These are phyloP conservation scores for Furcasterigmium furcatum DNA, from an alignment of 2,329 filamentous ascomycete genomes.

Conservation along the genomic window DNA sequence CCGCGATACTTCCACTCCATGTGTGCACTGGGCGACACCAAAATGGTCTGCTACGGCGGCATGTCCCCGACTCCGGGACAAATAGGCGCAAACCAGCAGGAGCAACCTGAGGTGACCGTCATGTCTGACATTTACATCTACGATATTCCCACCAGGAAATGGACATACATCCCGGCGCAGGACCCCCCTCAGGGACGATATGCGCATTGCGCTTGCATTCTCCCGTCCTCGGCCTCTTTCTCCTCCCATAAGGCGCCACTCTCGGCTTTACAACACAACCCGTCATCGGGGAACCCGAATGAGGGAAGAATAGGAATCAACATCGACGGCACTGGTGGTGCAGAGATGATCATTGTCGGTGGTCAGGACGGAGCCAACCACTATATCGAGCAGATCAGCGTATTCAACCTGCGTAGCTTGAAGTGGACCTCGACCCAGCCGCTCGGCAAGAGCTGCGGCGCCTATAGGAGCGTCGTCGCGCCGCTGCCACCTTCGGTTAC, in stretches of 20 bases:
- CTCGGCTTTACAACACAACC: conserved; percentile 87
- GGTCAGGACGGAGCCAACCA: conserved; percentile 97
- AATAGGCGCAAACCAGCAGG: conserved; percentile 49
- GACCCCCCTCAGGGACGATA: conserved; percentile 92
- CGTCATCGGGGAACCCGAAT: conserved; percentile 76
- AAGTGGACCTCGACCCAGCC: conserved; percentile 92
- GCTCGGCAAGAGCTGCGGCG: conserved; percentile 89
- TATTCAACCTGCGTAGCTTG: conserved; percentile 92
- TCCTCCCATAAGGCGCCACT: conserved; percentile 79
- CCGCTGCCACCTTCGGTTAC: conserved; percentile 69
- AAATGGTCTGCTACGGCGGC: conserved; percentile 95
- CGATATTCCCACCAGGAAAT: conserved; percentile 76
- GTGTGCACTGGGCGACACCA: conserved; percentile 88
- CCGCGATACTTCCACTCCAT: conserved; percentile 97
- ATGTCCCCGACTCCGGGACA: conserved; percentile 77
- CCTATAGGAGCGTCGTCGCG: conserved; percentile 92
- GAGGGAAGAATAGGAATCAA: conserved; percentile 84
- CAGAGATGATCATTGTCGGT: conserved; percentile 96
- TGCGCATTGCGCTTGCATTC: conserved; percentile 90
- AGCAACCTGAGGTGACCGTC: conserved; percentile 83
- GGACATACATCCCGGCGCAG: conserved; percentile 78
- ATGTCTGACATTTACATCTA: conserved; percentile 99
- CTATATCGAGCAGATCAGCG: conserved; percentile 98
- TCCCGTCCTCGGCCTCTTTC: conserved; percentile 85
- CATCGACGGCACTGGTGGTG: conserved; percentile 85